Percentiles rank a stretch among this genome's conserved stretches.
phyloP scores from a whole-genome alignment of 345 rosid genomes.

The Salix koriyanagi region DNA sequence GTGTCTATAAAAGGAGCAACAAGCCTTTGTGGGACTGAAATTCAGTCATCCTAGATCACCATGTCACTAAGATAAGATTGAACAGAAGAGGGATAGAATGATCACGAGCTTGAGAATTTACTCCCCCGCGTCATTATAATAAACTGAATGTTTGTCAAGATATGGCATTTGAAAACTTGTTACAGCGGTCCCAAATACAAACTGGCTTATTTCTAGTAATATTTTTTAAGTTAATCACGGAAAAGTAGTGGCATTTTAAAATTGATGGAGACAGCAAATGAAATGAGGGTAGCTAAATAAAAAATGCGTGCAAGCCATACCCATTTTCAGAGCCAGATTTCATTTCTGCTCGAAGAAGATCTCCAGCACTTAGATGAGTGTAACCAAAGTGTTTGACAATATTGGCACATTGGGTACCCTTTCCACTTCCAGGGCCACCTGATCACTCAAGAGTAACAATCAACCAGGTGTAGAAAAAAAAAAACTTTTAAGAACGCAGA shows the following conservation, averaged over 20 bases:
- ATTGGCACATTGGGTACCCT: conserved; percentile 35
- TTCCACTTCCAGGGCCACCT: conserved; percentile 87
- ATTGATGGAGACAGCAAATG: neutral
- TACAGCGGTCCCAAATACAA: neutral
- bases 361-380: conserved; percentile 37
- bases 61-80: neutral
- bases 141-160: neutral
- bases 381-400: conserved; percentile 24
- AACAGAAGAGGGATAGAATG: neutral
- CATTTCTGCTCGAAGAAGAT: conserved; percentile 36
- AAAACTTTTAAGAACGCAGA: neutral
- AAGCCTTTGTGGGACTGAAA: neutral
- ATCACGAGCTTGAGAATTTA: neutral
- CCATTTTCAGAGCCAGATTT: conserved; percentile 35
- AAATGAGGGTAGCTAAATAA: neutral
- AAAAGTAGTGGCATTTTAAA: neutral
- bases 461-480: neutral
- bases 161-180: neutral
- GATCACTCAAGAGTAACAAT: conserved; percentile 15
- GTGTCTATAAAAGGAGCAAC: neutral
- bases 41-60: neutral
- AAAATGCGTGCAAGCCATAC: conserved; percentile 1
- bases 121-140: neutral
- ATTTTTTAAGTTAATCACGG: neutral
- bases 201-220: neutral